Evolutionary conservation across 345 rosid species (phyloP), one percentile per base, ranked within the genome.

Genomic region (Moricandia moricandioides): DNA sequence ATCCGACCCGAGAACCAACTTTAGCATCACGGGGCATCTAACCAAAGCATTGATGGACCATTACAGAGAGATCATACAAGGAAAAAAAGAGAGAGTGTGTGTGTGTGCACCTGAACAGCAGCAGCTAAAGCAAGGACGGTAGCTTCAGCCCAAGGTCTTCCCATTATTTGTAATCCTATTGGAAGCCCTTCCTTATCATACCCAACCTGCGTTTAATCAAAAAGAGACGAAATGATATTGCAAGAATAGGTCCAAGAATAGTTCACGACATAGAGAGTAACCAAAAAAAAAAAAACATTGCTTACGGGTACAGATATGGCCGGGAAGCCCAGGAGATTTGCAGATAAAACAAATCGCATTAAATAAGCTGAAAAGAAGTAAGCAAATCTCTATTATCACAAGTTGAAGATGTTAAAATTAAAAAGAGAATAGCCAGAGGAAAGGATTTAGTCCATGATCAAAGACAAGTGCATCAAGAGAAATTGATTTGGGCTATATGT

Each of bases 151-250:
- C 96, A 90, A 43, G 97, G 96, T 8, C 86, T 86, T 26, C 96
- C 91, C 26, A 92, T 87, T 49, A 88, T 82, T 65, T 92, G 96
- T 75, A 92, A 70, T 65, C 97, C 97, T 29, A 92, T 86, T 1
- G 96, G 96, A 72, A 90, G 94, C 64, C 96, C 96, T 78, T 87
- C 85, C 78, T 88, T 90, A 80, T 90, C 96, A 79, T 90, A 88
- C 31, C 97, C 96, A 52, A 92, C 80, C 96, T 92, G 85, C 8
- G 16, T 52, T 43, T 11, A 18, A 3, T 30, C 29, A 40, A 10
- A 34, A 57, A 58, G 24, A 68, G 10, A 12, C 24, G 30, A 21
- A 40, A 45, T 31, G 12, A 14, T 55, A 49, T 35, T 55, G 24
- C 73, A 70, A 59, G 14, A 71, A 8, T 34, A 17, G 76, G n/a